Base-by-base conservation (phyloP, 1,284 basidiomycete species). In the Naganishia albida region DNA sequence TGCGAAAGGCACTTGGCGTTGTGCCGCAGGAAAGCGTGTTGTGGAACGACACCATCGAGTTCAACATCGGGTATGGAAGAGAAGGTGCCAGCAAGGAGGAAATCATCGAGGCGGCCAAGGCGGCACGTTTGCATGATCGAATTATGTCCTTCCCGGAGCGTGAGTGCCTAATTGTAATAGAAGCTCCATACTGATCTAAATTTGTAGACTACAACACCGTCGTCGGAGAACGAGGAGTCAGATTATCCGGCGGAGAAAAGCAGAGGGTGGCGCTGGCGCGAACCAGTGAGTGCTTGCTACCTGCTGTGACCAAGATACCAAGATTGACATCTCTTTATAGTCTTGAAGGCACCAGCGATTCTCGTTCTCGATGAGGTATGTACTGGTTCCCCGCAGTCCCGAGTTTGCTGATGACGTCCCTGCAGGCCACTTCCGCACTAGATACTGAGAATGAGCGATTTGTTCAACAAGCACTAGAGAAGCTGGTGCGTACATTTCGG, bases 261-360 rank as follows among this genome's bases (percentile, higher is more conserved):
- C 91, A 93, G 73, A 83, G 89, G 3, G 89, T 93, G 13, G 88
- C 92, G 13, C 88, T 96, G 72, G 91, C 93, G 0, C 83, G 91
- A 56, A 92, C 91, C 2, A 82, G 57, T 60, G 50, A 7, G 57
- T 50, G 6, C 20, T 25, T 7, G 13, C 3, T 50, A 2, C 20
- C 42, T 7, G 13, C 3, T 38, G 10, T 20, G 1, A 10, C 7
- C 44, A 12, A 25, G 7, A 6, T 4, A 12, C 16, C 13, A 39
- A 30, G 20, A 38, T 30, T 20, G 39, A 42, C 52, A 20, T 34
- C 12, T 18, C 13, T 10, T 12, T 30, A 2, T 28, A 60, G 57
- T 95, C 54, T 79, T 91, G 63, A 94, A 94, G 71, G 76, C 80
- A 73, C 89, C 93, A 18, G 89, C 90, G 7, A 86, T 93, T 63